Base-by-base conservation (phyloP, 768 basidiomycete species). In the Boletus huronensis region DNA sequence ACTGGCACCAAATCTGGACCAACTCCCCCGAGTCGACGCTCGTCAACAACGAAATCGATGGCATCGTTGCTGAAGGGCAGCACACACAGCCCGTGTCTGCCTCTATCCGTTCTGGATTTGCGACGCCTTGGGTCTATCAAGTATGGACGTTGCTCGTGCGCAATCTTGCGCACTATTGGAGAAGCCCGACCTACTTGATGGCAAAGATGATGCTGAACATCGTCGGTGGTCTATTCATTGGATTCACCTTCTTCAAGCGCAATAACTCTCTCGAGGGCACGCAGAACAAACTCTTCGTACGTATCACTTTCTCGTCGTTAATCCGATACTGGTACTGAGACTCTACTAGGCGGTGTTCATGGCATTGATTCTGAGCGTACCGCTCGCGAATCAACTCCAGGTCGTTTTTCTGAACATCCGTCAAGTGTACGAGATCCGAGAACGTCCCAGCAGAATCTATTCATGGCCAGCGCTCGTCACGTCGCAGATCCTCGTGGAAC, bases 1-100 rank as follows among this genome's bases (percentile, higher is more conserved):
- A 89, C 54, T 91, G 88, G 88, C 76, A 79, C 46, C 70, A 78
- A 6, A 66, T 79, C n/a, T 91, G 87, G 87, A 62, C 66, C 19
- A 65, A 77, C 6, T 81, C 83, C 0, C 70, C 74, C 0, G 82
- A 87, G 60, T 63, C 74, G 0, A 55, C 44, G n/a, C 59, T 56
- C 0, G 42, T 77, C 5, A 65, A 73, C 43, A 53, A 61, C 0
- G 75, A 81, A 41, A 74, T 85, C 29, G 72, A 78, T 0, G 53
- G 43, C 6, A 82, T 87, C 51, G 75, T 82, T 52, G 54, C 65
- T 0, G 75, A 82, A 47, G 83, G 87, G 14, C 67, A 67, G 11
- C 71, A 72, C 32, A 73, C 68, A 9, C 73, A 74, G 0, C 54
- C 76, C 0, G 71, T 80, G 4, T 51, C 66, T 25, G 67, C 75